Evolutionary conservation across 495 filamentous ascomycete species (phyloP), one percentile per base, ranked within the genome.

Genomic region (Clohesyomyces aquaticus): DNA sequence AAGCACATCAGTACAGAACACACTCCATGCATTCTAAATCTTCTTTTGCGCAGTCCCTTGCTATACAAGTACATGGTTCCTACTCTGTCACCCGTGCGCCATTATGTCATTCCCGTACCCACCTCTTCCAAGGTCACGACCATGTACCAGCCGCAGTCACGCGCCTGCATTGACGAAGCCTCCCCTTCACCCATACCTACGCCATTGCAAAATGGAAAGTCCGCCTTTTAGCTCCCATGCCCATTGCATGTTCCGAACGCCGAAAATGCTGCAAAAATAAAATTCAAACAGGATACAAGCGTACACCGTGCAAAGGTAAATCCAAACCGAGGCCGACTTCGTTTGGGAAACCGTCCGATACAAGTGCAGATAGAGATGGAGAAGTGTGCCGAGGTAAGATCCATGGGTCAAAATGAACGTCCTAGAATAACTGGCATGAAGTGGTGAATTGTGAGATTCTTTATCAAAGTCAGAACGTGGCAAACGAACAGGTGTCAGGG

Each of bases 171-270:
- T 12, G 3, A 47, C n/a, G 28, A 18, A 54, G 27, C 3, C 21
- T 3, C 11, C 27, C 45, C 27, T 21, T 60, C 45, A n/a, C n/a
- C n/a, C n/a, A n/a, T n/a, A n/a, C 57, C 46, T 22, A 18, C 23
- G 27, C 27, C 6, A 21, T 51, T 52, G 43, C 46, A 60, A 43
- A 38, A 3, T 18, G 35, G 6, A 43, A 60, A 41, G 43, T 6
- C 10, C 28, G 23, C 27, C 19, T 50, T 51, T 60, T 42, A 23
- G 26, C 46, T 19, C 45, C 18, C 41, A 60, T 51, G 47, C 29
- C 46, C 29, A n/a, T 22, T 60, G 57, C 11, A 48, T 35, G 45
- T 35, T 28, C 57, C 46, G 42, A 60, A 60, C 57, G 57, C 57
- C 57, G 41, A 18, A 52, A 4, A 60, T 60, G 57, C 57, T 41